Base-by-base conservation (phyloP, 2,329 filamentous ascomycete genomes). In the Claviceps citrina region DNA sequence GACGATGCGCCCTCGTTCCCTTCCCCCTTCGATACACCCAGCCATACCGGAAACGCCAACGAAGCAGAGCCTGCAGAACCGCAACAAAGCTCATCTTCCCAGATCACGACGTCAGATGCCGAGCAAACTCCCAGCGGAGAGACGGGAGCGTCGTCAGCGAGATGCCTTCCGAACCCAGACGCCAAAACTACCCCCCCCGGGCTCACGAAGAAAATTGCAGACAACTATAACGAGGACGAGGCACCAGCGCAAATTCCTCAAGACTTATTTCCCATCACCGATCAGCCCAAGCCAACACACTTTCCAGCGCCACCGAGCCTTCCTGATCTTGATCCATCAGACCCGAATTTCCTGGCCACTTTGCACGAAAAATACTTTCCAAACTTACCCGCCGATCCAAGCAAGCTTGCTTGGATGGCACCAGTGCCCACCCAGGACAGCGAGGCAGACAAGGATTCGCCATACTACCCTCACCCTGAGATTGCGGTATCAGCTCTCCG, bases 321-420 rank as follows among this genome's bases (percentile, higher is more conserved):
- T 5, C 81, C 82, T 9, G 79, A 85, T 43, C 79, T 96, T 46
- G 84, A 96, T 56, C 86, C 87, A 0, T 67, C 75, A 28, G 84
- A 87, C 43, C 80, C 84, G 0, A 70, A 84, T 53, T 96, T 96
- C 63, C 77, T 96, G 43, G 63, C 74, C 35, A 80, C 84, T 42
- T 75, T 98, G 5, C 87, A 94, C 66, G 64, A 77, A 18, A 94
- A 95, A 59, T 98, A 94, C 70, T 98, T 95, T 61, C 87, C 91
- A 10, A 75, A 78, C 46, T 78, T 94, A 1, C 77, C 87, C 2
- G 76, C 86, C 40, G 84, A 95, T 58, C 86, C 87, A 0, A 78
- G 79, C 43, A 81, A 84, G 39, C 74, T 95, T 4, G 83, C 84
- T 16, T 98, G 89, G 89, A 91, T 96, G 73, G 77, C 79, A 38